Evolutionary conservation across 169 alveolate species (phyloP), one percentile per base, ranked within the genome.

Genomic region (Babesia bigemina): DNA sequence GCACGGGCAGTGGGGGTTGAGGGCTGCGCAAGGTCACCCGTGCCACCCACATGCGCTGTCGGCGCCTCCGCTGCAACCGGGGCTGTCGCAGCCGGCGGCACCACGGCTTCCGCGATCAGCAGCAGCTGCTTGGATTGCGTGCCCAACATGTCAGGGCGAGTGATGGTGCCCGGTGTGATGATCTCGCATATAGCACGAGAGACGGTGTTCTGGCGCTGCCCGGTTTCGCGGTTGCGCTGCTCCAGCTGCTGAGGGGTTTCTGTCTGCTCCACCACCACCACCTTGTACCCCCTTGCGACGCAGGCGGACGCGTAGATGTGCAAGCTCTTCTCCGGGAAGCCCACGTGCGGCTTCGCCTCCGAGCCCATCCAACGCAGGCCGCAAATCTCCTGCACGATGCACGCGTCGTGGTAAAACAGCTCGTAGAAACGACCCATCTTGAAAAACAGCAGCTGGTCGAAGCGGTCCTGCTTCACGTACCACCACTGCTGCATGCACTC

Each of bases 361-460:
- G 96, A 95, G 36, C 99, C 98, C 99, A 97, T 97, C 99, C 99
- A 98, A 72, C 98, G 95, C 63, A 98, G 91, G 45, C 95, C 98
- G 45, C 98, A 91, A 14, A 95, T 85, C 70, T 93, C 91, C 72
- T 97, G 96, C 19, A 97, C 94, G 19, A 96, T 92, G 65, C 96
- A 94, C 0, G 99, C 99, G 84, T 98, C 99, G 39, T 82, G 84
- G 72, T 94, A 95, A 61, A 95, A 95, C 29, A 94, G 69, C 76
- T 95, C 98, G 76, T 95, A 95, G 78, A 95, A 95, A 65, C 95
- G 94, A 2, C 99, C 99, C 89, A 97, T 93, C 82, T 98, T 98
- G 88, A 98, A 98, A 72, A 98, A 96, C 29, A 98, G 79, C 24
- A 98, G 87, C 84, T 97, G 97, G 88, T 97, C 99, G 81, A 95